These are phyloP conservation scores for Coprinellus micaceus DNA, from an alignment of 768 basidiomycete genomes.

Conservation along the genomic window DNA sequence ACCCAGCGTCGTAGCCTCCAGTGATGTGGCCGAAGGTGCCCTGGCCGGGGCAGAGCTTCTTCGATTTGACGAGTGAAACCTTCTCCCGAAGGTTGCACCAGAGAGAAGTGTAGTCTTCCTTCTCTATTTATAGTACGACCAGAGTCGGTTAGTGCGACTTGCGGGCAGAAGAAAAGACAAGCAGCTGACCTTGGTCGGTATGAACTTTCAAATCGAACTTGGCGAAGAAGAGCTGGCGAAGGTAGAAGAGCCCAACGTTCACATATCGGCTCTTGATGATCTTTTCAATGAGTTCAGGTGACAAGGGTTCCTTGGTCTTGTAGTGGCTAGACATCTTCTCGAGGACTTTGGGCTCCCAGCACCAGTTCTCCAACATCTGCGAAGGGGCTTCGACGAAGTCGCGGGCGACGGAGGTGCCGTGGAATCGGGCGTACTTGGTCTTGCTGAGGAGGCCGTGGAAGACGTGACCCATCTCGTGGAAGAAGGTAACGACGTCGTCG, in stretches of 20 bases:
- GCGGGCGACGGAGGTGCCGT: conserved; percentile 74
- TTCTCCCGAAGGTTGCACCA: conserved; percentile 74
- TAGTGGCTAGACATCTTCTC: conserved; percentile 79
- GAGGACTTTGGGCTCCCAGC: conserved; percentile 79
- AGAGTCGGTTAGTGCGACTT: neutral
- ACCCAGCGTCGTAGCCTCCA: conserved; percentile 66
- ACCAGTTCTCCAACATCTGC: conserved; percentile 95
- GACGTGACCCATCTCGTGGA: conserved; percentile 85
- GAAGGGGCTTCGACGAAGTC: conserved; percentile 90
- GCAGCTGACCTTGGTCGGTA: conserved; percentile 55
- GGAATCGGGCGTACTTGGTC: conserved; percentile 74
- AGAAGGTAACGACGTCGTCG: conserved; percentile 85
- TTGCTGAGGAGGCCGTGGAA: conserved; percentile 67
- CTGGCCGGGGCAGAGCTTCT: conserved; percentile 63
- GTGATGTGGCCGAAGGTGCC: conserved; percentile 74
- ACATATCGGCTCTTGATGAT: conserved; percentile 80
- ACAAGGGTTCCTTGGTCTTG: conserved; percentile 66
- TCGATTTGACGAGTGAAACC: conserved; percentile 66
- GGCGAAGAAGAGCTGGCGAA: conserved; percentile 83
- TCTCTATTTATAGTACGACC: conserved; percentile 31
- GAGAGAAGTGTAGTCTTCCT: conserved; percentile 70
- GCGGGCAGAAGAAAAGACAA: neutral
- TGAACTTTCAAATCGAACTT: conserved; percentile 76
- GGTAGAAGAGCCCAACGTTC: conserved; percentile 77
- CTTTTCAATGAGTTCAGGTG: conserved; percentile 70